Conservation (phyloP, 805 yeast species). For the Vanderwaltozyma polyspora region DNA sequence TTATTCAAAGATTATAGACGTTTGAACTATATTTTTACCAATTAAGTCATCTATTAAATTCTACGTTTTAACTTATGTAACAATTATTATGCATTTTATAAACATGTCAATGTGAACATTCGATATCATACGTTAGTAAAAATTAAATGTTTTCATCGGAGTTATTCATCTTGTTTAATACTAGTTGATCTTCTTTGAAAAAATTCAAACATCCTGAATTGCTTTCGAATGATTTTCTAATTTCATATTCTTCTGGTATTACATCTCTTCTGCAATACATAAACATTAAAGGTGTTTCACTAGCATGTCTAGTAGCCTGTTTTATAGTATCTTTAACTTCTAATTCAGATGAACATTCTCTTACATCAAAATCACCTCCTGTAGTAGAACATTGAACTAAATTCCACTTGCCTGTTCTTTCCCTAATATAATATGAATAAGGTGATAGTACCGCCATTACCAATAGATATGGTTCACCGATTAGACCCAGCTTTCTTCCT, state of each 20-base stretch:
- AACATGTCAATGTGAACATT: too few relatives aligned
- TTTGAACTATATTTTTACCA: too few relatives aligned
- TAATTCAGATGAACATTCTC: slow-evolving; percentile 6
- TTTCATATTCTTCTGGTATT: slow-evolving; percentile 10
- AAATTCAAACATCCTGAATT: slow-evolving; percentile 17
- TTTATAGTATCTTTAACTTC: slow-evolving; percentile 17
- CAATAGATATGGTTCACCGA: slow-evolving; percentile 20
- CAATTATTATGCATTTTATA: too few relatives aligned
- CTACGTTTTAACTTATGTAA: too few relatives aligned
- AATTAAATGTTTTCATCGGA: too few relatives aligned
- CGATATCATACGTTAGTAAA: too few relatives aligned
- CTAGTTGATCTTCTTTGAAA: slow-evolving; percentile 13
- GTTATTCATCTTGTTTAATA: slow-evolving; percentile 2
- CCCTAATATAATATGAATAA: slow-evolving; percentile 16
- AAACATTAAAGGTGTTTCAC: slow-evolving; percentile 25
- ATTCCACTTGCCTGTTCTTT: slow-evolving; percentile 15
- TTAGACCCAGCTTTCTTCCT: slow-evolving; percentile 17
- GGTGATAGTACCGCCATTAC: slow-evolving; percentile 23
- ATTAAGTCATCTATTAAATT: too few relatives aligned
- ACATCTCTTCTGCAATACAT: slow-evolving; percentile 14
- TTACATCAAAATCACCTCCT: slow-evolving; percentile 12
- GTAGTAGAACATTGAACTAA: slow-evolving; percentile 8
- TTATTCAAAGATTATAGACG: slow-evolving; percentile 49
- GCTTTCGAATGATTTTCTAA: slow-evolving; percentile 8
- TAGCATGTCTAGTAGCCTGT: slow-evolving; percentile 16